phyloP scores from a whole-genome alignment of 2,329 filamentous ascomycete species.

The Talaromyces verruculosus region DNA sequence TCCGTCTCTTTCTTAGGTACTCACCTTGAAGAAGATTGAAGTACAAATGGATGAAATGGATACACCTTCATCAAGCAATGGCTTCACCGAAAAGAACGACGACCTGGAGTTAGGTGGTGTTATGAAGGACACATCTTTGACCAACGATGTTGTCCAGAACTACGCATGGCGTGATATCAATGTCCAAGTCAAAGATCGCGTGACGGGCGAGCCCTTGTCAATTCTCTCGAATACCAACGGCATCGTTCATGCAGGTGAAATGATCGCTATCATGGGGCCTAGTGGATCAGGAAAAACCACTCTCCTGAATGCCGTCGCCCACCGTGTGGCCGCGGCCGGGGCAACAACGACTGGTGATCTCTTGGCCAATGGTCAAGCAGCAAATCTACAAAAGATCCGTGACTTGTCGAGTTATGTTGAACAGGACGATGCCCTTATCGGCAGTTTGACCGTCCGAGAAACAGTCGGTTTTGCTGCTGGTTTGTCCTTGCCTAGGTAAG shows the following conservation, averaged over 20 bases:
- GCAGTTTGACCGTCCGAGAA: conserved; percentile 75
- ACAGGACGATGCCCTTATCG: conserved; percentile 82
- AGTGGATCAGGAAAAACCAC: conserved; percentile 75
- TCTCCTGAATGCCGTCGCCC: conserved; percentile 74
- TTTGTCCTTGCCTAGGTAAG: conserved; percentile 59
- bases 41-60: background rate
- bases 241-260: conserved; percentile 54
- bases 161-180: conserved; percentile 67
- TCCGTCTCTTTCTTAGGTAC: background rate
- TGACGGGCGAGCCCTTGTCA: conserved; percentile 41
- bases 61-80: background rate
- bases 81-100: background rate
- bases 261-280: conserved; percentile 80
- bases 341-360: conserved; percentile 56
- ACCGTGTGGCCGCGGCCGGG: conserved; percentile 55
- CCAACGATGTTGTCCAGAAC: conserved; percentile 48
- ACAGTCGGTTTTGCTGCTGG: conserved; percentile 76
- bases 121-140: background rate
- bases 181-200: conserved; percentile 70
- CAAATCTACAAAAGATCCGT: conserved; percentile 55
- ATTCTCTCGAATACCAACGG: background rate
- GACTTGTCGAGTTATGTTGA: conserved; percentile 73
- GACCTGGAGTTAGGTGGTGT: background rate
- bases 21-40: background rate
- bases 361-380: conserved; percentile 62